Evolutionary conservation across 2,329 filamentous ascomycete genomes (phyloP).

Genomic region (Trichoderma sp.): DNA sequence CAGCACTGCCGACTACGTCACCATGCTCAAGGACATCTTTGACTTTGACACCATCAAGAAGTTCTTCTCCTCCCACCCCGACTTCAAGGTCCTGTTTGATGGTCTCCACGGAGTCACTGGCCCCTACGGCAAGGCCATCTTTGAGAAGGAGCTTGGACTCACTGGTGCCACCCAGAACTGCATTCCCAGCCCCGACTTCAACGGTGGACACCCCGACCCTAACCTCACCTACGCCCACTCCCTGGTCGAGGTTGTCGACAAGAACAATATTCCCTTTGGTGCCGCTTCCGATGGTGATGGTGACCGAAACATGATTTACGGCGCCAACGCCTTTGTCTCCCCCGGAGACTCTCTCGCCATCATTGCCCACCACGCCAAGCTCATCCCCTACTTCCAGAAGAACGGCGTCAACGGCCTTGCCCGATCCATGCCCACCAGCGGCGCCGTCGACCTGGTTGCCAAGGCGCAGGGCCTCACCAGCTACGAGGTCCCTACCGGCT

Average conservation of each 20-base stretch:
- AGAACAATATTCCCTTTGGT: constrained; percentile 88
- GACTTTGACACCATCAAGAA: constrained; percentile 94
- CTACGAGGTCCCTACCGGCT: constrained; percentile 97
- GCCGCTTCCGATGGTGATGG: constrained; percentile 96
- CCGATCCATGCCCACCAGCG: constrained; percentile 95
- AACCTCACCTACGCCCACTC: constrained; percentile 97
- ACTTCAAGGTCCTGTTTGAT: constrained; percentile 98
- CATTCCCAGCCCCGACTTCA: constrained; percentile 88
- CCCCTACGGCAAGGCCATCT: constrained; percentile 91
- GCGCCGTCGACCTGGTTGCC: constrained; percentile 91
- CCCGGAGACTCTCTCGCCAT: constrained; percentile 97
- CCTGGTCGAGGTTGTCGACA: constrained; percentile 89
- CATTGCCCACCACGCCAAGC: constrained; percentile 92
- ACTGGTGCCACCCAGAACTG: constrained; percentile 82
- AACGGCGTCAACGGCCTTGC: constrained; percentile 94
- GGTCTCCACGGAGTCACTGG: constrained; percentile 93
- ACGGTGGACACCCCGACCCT: constrained; percentile 94
- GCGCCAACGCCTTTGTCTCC: constrained; percentile 92
- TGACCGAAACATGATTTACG: constrained; percentile 99
- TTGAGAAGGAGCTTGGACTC: constrained; percentile 87
- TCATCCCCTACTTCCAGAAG: constrained; percentile 98
- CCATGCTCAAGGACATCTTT: constrained; percentile 98
- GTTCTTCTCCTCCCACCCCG: constrained; percentile 80
- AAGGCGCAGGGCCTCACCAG: constrained; percentile 87
- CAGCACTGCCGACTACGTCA: constrained; percentile 85